Conservation (phyloP, 495 filamentous ascomycete species). For the Cercophora scortea region DNA sequence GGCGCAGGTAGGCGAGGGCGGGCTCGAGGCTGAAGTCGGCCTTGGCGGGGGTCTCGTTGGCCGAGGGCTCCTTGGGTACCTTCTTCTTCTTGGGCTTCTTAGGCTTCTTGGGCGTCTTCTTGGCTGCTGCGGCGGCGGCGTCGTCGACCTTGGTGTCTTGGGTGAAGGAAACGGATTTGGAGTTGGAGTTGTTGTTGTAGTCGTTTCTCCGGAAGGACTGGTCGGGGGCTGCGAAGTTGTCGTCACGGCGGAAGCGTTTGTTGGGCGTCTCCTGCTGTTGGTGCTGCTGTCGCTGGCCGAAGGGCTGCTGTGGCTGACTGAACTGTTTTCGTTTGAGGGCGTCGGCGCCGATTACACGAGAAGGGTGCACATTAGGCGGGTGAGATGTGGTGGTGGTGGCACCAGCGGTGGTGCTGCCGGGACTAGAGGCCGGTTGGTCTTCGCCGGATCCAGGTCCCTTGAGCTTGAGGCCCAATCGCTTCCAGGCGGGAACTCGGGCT, state of each 20-base stretch:
- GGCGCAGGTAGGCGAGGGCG: slow-evolving; percentile 63
- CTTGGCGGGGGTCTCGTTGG: slow-evolving; percentile 32
- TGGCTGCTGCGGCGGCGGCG: slow-evolving; percentile 1
- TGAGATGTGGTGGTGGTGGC: neutral
- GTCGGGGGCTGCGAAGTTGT: neutral
- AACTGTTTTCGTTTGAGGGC: slow-evolving; percentile 27
- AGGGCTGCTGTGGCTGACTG: neutral
- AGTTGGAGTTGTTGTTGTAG: too few species aligned
- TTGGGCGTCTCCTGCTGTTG: slow-evolving; percentile 12
- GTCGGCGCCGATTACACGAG: slow-evolving; percentile 7
- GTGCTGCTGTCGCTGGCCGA: slow-evolving; percentile 9
- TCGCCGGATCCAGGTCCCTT: slow-evolving; percentile 49
- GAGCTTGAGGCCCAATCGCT: slow-evolving; percentile 67
- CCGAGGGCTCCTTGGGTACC: slow-evolving; percentile 9
- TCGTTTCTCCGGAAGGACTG: slow-evolving; percentile 13
- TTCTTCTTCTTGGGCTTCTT: slow-evolving; percentile 35
- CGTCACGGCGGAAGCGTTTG: slow-evolving; percentile 21
- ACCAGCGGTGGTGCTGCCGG: slow-evolving; percentile 10
- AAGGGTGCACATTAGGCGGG: slow-evolving; percentile 9
- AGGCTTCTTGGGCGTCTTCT: slow-evolving; percentile 21
- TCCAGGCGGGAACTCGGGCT: slow-evolving; percentile 61
- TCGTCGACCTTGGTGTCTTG: slow-evolving; percentile 52
- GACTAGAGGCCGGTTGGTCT: slow-evolving; percentile 25
- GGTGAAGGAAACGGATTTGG: slow-evolving; percentile 57
- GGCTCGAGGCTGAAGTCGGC: slow-evolving; percentile 43